These are phyloP conservation scores for Crithidia expoeki DNA, from an alignment of 208 protist genomes.

Conservation along the genomic window DNA sequence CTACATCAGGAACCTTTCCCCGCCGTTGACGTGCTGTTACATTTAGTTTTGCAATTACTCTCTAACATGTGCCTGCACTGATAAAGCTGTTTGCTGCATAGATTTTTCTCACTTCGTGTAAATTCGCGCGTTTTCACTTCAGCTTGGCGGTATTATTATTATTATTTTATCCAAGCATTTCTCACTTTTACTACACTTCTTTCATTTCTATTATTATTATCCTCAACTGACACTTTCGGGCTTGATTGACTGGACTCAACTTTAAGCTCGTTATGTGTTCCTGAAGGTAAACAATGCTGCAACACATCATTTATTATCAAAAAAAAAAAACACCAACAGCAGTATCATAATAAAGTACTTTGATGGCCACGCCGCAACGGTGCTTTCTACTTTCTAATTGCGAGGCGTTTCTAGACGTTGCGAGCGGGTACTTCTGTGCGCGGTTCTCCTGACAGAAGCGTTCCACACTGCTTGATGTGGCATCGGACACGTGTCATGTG, in stretches of 20 bases:
- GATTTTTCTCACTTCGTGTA: neutral
- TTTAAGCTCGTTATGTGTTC: neutral
- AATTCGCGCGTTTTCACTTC: neutral
- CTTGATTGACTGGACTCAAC: neutral
- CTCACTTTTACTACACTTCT: too few species aligned
- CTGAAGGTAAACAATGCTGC: neutral
- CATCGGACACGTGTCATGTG: too few species aligned
- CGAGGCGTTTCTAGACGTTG: too few species aligned
- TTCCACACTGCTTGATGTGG: too few species aligned
- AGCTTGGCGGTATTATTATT: neutral
- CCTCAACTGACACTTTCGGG: neutral
- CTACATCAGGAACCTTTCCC: neutral
- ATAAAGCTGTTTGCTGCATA: neutral
- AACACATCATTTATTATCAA: neutral
- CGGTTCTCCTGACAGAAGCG: too few species aligned
- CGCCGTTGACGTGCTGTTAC: neutral
- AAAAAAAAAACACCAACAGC: neutral
- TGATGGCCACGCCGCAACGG: too few species aligned
- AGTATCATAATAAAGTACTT: too few species aligned
- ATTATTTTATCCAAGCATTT: constrained; percentile 21
- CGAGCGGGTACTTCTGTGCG: too few species aligned
- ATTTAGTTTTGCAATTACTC: neutral
- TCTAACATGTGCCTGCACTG: neutral
- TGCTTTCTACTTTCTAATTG: too few species aligned
- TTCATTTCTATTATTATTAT: constrained; percentile 23